phyloP scores from a whole-genome alignment of 2,329 filamentous ascomycete genomes.

The Samsoniella hepiali region DNA sequence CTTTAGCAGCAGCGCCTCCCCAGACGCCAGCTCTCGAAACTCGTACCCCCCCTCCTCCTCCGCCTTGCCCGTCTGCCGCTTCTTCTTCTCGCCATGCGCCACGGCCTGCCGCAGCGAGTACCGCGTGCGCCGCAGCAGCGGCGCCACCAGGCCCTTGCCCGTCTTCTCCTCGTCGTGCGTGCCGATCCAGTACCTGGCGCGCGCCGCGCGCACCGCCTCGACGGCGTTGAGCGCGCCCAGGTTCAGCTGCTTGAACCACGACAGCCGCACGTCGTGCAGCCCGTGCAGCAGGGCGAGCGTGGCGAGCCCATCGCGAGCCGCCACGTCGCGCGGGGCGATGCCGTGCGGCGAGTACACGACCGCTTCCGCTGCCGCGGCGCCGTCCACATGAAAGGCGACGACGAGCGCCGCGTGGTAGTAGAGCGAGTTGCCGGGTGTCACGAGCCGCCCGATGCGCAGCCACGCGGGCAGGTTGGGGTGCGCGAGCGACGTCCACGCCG shows the following conservation, averaged over 20 bases:
- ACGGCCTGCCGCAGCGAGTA: constrained; percentile 44
- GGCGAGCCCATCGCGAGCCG: constrained; percentile 18
- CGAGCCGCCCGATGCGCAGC: constrained; percentile 58
- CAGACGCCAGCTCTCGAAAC: constrained; percentile 54
- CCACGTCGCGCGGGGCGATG: constrained; percentile 46
- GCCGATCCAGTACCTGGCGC: constrained; percentile 60
- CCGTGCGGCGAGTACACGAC: constrained; percentile 65
- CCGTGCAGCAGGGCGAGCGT: constrained; percentile 62
- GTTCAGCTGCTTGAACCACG: constrained; percentile 55
- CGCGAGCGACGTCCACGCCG: constrained; percentile 22
- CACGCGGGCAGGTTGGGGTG: constrained; percentile 49
- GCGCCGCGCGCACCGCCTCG: constrained; percentile 48
- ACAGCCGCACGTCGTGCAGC: constrained; percentile 56
- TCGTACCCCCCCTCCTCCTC: constrained; percentile 38
- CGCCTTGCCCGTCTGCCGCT: constrained; percentile 21
- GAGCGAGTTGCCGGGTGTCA: constrained; percentile 51
- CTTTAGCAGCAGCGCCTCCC: constrained; percentile 50
- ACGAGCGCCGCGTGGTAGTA: constrained; percentile 62
- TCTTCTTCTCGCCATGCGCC: constrained; percentile 32
- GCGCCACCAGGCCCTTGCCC: constrained; percentile 55
- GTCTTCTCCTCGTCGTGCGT: constrained; percentile 64
- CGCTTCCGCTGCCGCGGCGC: constrained; percentile 44
- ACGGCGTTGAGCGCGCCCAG: constrained; percentile 61
- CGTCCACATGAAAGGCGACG: constrained; percentile 44
- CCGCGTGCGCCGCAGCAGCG: constrained; percentile 44